Evolutionary conservation across 2,329 filamentous ascomycete species (phyloP), one percentile per base, ranked within the genome.

Genomic region (Neofusicoccum umdonicola): DNA sequence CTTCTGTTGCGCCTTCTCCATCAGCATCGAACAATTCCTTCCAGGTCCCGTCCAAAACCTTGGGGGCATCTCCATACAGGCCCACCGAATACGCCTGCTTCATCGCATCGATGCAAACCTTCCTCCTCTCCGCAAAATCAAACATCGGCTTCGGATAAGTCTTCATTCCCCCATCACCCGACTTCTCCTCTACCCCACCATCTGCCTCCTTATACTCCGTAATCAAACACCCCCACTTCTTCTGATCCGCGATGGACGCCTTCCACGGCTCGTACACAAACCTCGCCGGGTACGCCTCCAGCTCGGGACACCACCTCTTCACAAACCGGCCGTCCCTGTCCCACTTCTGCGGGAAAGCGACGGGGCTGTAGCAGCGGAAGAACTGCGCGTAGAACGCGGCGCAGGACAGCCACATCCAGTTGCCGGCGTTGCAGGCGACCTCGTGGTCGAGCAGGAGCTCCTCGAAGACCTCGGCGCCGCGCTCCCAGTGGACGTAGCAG

Each of bases 241-340:
- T 90, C 78, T 91, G 87, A 64, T 92, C 90, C 19, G 77, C 77
- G 44, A 88, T 82, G 1, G 87, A 87, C 47, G 90, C 89, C 72
- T 89, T 92, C 87, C 89, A 91, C 5, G 90, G 90, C 79, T 93
- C 90, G 69, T 92, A 93, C 37, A 93, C 91, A 70, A 85, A 91
- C 75, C 90, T 92, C 62, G 83, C 83, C 13, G 88, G 82, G 67
- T 89, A 81, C 0, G 82, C 70, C 65, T 77, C 80, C 44, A 93
- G 77, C 74, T 93, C 90, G 0, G 90, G 90, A 0, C 90, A 85
- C 76, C 86, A 93, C 44, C 79, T 81, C 27, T 86, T 79, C 52
- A 93, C 84, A 66, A 91, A 86, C 2, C 76, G 70, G 0, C 90
- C 90, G 0, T 89, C 80, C 65, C 85, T 86, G 72, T 93, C 90